Base-by-base conservation (phyloP, 306 rosid genomes). In the Rosa rugosa region DNA sequence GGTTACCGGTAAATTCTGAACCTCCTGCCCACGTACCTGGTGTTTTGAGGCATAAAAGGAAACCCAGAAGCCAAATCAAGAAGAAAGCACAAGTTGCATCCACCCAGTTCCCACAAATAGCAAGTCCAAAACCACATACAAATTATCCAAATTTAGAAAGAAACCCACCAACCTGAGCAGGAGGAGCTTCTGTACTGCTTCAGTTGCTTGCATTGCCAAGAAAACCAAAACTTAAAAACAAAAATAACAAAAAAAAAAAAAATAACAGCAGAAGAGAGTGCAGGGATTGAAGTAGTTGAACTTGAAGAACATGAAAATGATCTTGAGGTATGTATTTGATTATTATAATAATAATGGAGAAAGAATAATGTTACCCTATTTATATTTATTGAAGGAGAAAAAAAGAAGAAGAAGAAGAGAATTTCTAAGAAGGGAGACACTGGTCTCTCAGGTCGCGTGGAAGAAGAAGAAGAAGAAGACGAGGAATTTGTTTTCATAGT, bases 1-100 rank as follows among this genome's bases (percentile, higher is more conserved):
- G 42, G 99, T 95, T 74, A 95, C 99, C 0, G 99, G 99, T 78
- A 95, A 89, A 81, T 95, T 95, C 85, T 85, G 84, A 81, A 95
- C 99, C 84, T 90, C 99, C 56, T 84, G 86, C 63, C 90, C 81
- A 84, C 99, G 92, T 27, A 95, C 94, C 49, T 74, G 20, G 5
- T 44, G 22, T 44, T 51, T 11, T 27, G 71, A 60, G 34, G 45
- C 18, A 75, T 9, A 62, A 17, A 25, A 17, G 6, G 36, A 5
- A 45, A 60, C 11, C 13, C 34, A 81, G 42, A 75, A 60, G 42
- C 4, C 22, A 57, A 69, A 13, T 16, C 38, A 6, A 75, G 36
- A n/a, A 70, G 17, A 75, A 18, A 46, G 8, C 69, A 60, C 36
- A n/a, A 69, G 51, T 47, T 47, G 22, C 70, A 68, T 44, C 54